phyloP scores from a whole-genome alignment of 352 stramenopile species.

The Phytopythium montanum region DNA sequence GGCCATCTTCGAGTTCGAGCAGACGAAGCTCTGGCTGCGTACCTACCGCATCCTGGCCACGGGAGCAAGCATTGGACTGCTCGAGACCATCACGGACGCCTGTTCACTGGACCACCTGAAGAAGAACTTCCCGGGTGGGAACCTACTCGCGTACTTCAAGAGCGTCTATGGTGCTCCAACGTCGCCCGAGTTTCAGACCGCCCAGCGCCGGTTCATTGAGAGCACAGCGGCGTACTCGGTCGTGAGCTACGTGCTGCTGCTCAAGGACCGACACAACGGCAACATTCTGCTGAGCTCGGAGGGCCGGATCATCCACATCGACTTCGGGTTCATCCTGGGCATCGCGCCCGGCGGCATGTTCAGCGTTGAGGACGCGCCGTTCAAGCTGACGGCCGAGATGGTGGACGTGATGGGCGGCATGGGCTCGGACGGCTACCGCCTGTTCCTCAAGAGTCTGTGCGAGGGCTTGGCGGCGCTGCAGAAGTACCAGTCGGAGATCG shows the following conservation, averaged over 20 bases:
- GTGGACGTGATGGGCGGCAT: slow-evolving; percentile 94
- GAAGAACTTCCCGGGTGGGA: slow-evolving; percentile 88
- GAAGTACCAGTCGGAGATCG: slow-evolving; percentile 91
- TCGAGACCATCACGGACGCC: slow-evolving; percentile 95
- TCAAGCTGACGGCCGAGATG: slow-evolving; percentile 98
- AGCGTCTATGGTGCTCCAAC: slow-evolving; percentile 43
- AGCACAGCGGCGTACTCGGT: slow-evolving; percentile 97
- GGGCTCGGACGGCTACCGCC: slow-evolving; percentile 81
- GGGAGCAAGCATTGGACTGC: slow-evolving; percentile 89
- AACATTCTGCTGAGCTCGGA: slow-evolving; percentile 97
- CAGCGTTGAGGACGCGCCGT: slow-evolving; percentile 96
- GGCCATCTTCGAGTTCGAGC: slow-evolving; percentile 92
- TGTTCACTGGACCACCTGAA: slow-evolving; percentile 97
- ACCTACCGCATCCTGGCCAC: slow-evolving; percentile 96
- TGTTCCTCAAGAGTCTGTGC: slow-evolving; percentile 91
- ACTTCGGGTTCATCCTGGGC: slow-evolving; percentile 99
- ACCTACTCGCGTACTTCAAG: slow-evolving; percentile 90
- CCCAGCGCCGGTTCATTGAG: slow-evolving; percentile 92
- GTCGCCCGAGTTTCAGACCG: slow-evolving; percentile 43
- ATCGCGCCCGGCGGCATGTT: slow-evolving; percentile 97
- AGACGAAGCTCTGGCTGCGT: slow-evolving; percentile 90
- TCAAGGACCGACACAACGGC: slow-evolving; percentile 99
- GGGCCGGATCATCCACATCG: slow-evolving; percentile 98
- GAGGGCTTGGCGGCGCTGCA: slow-evolving; percentile 94
- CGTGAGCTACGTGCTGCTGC: slow-evolving; percentile 95